phyloP scores from a whole-genome alignment of 2,329 filamentous ascomycete species.

The Sclerotinia borealis region DNA sequence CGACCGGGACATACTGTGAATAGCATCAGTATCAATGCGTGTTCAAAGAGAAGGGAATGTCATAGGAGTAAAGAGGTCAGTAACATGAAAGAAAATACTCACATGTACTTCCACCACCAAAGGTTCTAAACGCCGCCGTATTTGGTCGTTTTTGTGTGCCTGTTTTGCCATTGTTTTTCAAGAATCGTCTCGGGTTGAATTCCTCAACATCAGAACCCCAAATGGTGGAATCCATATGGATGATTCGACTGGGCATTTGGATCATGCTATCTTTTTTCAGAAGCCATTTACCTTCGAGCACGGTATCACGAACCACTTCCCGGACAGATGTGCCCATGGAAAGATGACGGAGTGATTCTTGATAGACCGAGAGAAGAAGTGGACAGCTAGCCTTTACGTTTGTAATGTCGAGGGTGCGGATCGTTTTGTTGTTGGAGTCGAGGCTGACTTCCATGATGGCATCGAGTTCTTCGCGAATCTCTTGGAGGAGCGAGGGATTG shows the following conservation, averaged over 20 bases:
- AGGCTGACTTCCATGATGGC: neutral
- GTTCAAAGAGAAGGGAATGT: too few species aligned
- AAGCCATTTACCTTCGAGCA: constrained; percentile 29
- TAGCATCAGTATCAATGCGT: too few species aligned
- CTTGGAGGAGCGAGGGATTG: constrained; percentile 24
- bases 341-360: constrained; percentile 36
- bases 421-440: neutral
- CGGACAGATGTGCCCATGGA: constrained; percentile 36
- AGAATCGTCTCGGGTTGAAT: constrained; percentile 35
- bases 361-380: constrained; percentile 36
- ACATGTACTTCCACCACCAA: constrained; percentile 35
- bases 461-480: constrained; percentile 26
- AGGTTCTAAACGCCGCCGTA: constrained; percentile 31
- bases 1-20: neutral
- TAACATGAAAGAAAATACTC: too few species aligned
- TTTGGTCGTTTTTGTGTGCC: constrained; percentile 20
- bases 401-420: neutral
- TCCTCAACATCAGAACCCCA: constrained; percentile 32
- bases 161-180: constrained; percentile 12
- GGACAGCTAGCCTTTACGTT: constrained; percentile 29
- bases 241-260: constrained; percentile 20
- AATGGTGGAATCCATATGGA: constrained; percentile 29
- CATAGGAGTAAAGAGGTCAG: too few species aligned
- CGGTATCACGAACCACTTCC: constrained; percentile 34
- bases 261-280: constrained; percentile 35